A percentile compares a stretch with the other conserved stretches of the same genome.
These are phyloP conservation scores for Cladophialophora immunda DNA, from an alignment of 2,329 filamentous ascomycete species.

Conservation along the genomic window DNA sequence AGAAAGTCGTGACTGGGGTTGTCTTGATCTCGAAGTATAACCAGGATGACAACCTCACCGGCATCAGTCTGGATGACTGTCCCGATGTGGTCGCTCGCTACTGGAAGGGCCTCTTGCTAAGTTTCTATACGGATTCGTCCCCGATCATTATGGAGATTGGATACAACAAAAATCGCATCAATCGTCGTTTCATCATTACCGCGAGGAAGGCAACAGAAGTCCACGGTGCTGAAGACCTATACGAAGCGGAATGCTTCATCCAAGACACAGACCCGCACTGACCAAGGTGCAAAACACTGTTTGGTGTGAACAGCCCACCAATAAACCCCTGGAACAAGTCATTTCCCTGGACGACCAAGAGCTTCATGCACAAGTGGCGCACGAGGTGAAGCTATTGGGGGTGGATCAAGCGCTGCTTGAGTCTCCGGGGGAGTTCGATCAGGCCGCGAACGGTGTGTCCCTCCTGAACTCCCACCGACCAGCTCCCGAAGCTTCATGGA, in stretches of 20 bases:
- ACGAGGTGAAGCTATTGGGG: too few species aligned
- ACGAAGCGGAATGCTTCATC: not conserved
- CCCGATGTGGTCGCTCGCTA: not conserved
- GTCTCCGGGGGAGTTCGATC: not conserved
- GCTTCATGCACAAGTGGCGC: too few species aligned
- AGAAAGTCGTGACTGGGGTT: not conserved
- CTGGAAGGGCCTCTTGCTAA: not conserved
- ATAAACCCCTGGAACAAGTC: not conserved
- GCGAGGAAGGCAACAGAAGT: not conserved
- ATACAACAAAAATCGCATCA: not conserved
- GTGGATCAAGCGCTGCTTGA: not conserved
- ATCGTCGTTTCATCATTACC: not conserved
- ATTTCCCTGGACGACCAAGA: too few species aligned
- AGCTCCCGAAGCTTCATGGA: not conserved
- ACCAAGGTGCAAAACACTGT: not conserved
- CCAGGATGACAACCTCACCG: not conserved
- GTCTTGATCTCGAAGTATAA: not conserved
- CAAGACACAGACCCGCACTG: not conserved
- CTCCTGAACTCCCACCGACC: constrained; percentile 22
- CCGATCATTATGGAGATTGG: not conserved
- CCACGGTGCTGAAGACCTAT: not conserved
- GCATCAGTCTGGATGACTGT: not conserved
- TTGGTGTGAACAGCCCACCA: not conserved
- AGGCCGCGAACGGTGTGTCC: constrained; percentile 7
- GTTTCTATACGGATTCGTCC: not conserved